phyloP scores from a whole-genome alignment of 371 early-diverging fungal species.

The Actinomortierella ambigua region DNA sequence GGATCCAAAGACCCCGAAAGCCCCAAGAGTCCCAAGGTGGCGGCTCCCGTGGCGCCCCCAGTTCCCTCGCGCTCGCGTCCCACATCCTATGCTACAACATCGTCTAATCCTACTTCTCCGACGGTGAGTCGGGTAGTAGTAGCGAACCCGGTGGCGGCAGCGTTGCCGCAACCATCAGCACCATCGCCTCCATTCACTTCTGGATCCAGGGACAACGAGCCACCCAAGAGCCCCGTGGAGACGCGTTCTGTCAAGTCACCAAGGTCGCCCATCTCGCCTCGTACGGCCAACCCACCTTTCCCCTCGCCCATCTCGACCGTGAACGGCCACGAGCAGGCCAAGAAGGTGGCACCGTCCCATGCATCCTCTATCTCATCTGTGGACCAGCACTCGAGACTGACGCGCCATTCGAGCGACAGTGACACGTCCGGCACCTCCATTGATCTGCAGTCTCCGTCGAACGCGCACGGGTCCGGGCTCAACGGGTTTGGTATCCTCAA shows the following conservation, averaged over 20 bases:
- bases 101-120: no score
- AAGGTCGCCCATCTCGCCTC: no score
- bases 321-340: no score
- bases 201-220: not conserved
- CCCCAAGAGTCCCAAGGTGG: no score
- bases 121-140: not conserved
- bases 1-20: not conserved
- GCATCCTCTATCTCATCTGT: conserved; percentile 24
- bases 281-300: no score
- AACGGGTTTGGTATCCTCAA: conserved; percentile 3
- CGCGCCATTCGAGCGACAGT: conserved; percentile 30
- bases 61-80: conserved; percentile 32
- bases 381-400: conserved; percentile 16
- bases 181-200: not conserved
- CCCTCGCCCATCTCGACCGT: no score
- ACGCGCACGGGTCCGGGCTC: not conserved
- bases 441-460: conserved; percentile 34
- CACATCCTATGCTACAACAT: conserved; percentile 10
- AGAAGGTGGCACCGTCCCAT: no score
- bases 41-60: conserved; percentile 10
- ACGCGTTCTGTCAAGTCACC: no score
- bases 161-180: no score
- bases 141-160: conserved; percentile 4
- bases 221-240: no score
- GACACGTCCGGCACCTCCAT: conserved; percentile 42